Evolutionary conservation across 768 basidiomycete genomes (phyloP).

Genomic region (Trametes cubensis): DNA sequence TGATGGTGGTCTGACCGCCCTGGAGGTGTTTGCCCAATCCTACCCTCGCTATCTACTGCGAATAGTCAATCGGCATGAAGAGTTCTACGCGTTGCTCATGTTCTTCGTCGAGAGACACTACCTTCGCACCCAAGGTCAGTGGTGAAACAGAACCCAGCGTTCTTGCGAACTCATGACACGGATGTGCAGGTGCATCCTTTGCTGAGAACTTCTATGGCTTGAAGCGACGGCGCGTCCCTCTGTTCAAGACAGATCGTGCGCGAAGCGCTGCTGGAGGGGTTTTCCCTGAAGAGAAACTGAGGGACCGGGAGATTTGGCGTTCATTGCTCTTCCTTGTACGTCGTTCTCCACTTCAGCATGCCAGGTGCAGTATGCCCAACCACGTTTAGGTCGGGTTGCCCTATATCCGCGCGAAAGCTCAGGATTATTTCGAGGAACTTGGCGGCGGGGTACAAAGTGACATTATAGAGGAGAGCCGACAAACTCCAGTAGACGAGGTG

Average conservation of each 20-base stretch:
- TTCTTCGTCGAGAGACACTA: constrained; percentile 90
- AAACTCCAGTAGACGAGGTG: constrained; percentile 55
- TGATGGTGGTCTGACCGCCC: constrained; percentile 1
- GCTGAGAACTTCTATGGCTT: constrained; percentile 96
- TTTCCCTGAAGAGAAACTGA: constrained; percentile 65
- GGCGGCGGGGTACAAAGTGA: constrained; percentile 82
- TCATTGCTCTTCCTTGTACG: constrained; percentile 82
- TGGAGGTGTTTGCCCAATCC: constrained; percentile 89
- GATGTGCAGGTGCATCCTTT: constrained; percentile 81
- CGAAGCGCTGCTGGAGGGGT: constrained; percentile 67
- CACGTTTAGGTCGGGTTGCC: constrained; percentile 91
- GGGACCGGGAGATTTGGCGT: constrained; percentile 66
- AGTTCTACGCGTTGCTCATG: constrained; percentile 91
- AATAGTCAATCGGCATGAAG: constrained; percentile 93
- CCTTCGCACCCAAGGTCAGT: constrained; percentile 80
- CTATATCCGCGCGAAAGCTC: constrained; percentile 85
- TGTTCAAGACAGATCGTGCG: constrained; percentile 69
- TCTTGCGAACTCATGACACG: not conserved
- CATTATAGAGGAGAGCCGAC: constrained; percentile 56
- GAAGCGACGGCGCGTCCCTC: constrained; percentile 73
- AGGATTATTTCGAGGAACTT: constrained; percentile 87
- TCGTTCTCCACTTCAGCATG: constrained; percentile 8
- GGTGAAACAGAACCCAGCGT: not conserved
- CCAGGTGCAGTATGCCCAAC: too few species aligned
- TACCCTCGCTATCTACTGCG: constrained; percentile 92